These are phyloP conservation scores for Neostapfia colusana DNA, from an alignment of 176 grass and related monocot genomes.

Conservation along the genomic window DNA sequence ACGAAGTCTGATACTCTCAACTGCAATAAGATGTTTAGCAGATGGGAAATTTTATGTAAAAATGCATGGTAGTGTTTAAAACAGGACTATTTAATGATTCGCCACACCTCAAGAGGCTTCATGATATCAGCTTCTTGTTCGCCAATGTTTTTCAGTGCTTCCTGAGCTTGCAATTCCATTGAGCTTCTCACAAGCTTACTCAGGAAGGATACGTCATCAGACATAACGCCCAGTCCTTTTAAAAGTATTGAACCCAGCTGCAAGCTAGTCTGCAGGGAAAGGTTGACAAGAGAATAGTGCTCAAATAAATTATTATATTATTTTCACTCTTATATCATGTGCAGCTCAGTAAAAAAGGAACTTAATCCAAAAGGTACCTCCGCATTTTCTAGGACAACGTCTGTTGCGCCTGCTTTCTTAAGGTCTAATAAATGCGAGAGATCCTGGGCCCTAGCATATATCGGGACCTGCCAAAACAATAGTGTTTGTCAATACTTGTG, in stretches of 20 bases:
- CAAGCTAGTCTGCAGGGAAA: too few relatives aligned
- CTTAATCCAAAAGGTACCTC: slow-evolving; percentile 56
- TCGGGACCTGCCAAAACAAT: slow-evolving; percentile 62
- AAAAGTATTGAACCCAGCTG: too few relatives aligned
- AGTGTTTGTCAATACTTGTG: slow-evolving; percentile 6
- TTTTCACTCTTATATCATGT: slow-evolving; percentile 20
- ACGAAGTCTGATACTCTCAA: too few relatives aligned
- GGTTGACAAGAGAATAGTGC: slow-evolving; percentile 22
- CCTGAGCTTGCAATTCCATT: too few relatives aligned
- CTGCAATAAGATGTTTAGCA: too few relatives aligned
- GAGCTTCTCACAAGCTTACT: too few relatives aligned
- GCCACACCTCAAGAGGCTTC: slow-evolving; percentile 76
- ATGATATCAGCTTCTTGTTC: slow-evolving; percentile 55
- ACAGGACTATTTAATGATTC: not conserved
- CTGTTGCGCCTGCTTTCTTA: slow-evolving; percentile 87
- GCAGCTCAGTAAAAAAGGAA: not conserved
- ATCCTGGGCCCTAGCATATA: slow-evolving; percentile 76
- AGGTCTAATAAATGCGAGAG: slow-evolving; percentile 81
- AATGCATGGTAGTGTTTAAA: slow-evolving; percentile 15
- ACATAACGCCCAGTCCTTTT: too few relatives aligned
- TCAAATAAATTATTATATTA: not conserved
- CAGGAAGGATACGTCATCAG: too few relatives aligned
- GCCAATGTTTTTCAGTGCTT: slow-evolving; percentile 44
- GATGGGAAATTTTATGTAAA: slow-evolving; percentile 7
- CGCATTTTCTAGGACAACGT: slow-evolving; percentile 90